A percentile compares a stretch with the other conserved stretches of the same genome.
Evolutionary conservation across 495 filamentous ascomycete genomes (phyloP).

Genomic region (Penicillium lagena): DNA sequence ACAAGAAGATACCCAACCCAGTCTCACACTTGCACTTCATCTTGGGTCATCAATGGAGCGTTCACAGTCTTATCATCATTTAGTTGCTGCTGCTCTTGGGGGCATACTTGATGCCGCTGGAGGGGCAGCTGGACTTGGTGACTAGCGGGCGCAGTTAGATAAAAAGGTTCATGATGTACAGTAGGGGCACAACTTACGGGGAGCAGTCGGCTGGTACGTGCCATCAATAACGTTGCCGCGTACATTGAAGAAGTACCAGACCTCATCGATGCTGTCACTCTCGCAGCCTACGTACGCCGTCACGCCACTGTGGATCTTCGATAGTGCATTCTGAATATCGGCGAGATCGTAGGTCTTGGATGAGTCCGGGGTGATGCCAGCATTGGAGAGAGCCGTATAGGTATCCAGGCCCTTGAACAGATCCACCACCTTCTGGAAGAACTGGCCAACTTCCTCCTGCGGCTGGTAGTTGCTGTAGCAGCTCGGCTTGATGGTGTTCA

Average conservation of each 20-base stretch:
- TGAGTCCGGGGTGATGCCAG: slow-evolving; percentile 57
- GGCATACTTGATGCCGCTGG: slow-evolving; percentile 52
- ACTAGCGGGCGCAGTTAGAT: slow-evolving; percentile 24
- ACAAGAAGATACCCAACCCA: slow-evolving; percentile 1
- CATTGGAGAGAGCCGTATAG: slow-evolving; percentile 52
- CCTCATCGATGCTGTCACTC: slow-evolving; percentile 52
- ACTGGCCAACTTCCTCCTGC: slow-evolving; percentile 54
- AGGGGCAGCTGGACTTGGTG: slow-evolving; percentile 47
- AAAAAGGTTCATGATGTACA: not conserved
- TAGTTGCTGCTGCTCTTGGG: slow-evolving; percentile 35
- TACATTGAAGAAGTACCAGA: slow-evolving; percentile 74
- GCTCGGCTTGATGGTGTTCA: slow-evolving; percentile 55
- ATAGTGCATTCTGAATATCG: slow-evolving; percentile 57
- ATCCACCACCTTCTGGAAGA: slow-evolving; percentile 49
- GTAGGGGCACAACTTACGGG: slow-evolving; percentile 30
- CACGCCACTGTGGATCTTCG: slow-evolving; percentile 46
- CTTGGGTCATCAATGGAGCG: no score
- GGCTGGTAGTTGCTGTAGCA: slow-evolving; percentile 65
- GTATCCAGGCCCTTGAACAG: slow-evolving; percentile 58
- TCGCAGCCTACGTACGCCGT: slow-evolving; percentile 59
- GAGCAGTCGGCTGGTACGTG: slow-evolving; percentile 51
- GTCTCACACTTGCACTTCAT: not conserved
- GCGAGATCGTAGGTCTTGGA: slow-evolving; percentile 53
- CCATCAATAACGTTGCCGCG: slow-evolving; percentile 65
- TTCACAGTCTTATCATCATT: not conserved